Evolutionary conservation across 108 stramenopile species (phyloP), one percentile per base, ranked within the genome.

Genomic region (Cyclotella atomus): DNA sequence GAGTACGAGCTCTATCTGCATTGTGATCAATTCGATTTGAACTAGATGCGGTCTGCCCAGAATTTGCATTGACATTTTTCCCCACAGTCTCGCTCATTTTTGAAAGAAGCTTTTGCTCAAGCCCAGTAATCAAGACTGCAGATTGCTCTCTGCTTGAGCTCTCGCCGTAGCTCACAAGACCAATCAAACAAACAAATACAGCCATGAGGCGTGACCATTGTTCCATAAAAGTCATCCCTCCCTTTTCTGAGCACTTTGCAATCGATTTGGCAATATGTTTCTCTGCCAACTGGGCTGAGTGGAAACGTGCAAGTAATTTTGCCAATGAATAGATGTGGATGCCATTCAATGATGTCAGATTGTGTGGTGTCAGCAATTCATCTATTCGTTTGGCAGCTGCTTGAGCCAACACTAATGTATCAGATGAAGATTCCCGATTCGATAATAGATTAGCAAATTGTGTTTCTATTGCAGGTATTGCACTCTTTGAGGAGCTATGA

Each of bases 161-260:
- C 6, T 41, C n/a, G n/a, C n/a, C 38, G 12, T 41, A 12, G 12
- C 38, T 41, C 38, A 21, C 23, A 36, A 59, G 29, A 20, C 59
- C 23, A 30, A 61, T 32, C 29, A 43, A 47, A 44, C 76, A 77
- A 23, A 29, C 25, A 46, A 57, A 77, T 2, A 70, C 46, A 34
- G 68, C 76, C 62, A 77, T 6, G 24, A 77, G 53, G 3, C 76
- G 68, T 49, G 76, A 70, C 19, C 69, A 64, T 23, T 54, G 61
- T 46, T 68, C 62, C 33, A 70, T 21, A 33, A 68, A 61, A 21
- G 52, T 41, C 68, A 64, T 35, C n/a, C 65, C 73, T 21, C 53
- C 60, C 36, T 15, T 19, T n/a, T 3, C 1, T 0, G 59, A 28
- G 32, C 76, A 77, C 5, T 34, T 15, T 32, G 46, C 25, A 0